These are phyloP conservation scores for Claviceps sp. DNA, from an alignment of 2,329 filamentous ascomycete genomes.

Conservation along the genomic window DNA sequence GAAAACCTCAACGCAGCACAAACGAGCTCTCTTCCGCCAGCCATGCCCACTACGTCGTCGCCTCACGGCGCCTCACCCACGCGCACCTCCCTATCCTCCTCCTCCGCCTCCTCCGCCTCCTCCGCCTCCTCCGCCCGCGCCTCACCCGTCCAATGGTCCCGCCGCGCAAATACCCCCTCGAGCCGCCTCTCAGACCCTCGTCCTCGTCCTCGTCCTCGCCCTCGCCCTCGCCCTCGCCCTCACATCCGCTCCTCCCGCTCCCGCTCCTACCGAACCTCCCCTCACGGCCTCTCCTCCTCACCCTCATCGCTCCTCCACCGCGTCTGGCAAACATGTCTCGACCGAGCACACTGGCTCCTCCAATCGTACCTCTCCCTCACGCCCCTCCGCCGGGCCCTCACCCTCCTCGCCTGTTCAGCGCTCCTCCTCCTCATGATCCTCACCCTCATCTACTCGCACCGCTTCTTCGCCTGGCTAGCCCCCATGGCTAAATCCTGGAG, in stretches of 20 bases:
- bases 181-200: slow-evolving; percentile 26
- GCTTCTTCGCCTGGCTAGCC: slow-evolving; percentile 62
- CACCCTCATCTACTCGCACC: slow-evolving; percentile 64
- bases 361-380: slow-evolving; percentile 42
- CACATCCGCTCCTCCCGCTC: slow-evolving; percentile 11
- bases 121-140: background rate
- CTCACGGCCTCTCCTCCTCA: background rate
- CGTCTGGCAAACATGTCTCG: slow-evolving; percentile 17
- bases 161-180: background rate
- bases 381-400: slow-evolving; percentile 46
- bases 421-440: slow-evolving; percentile 46
- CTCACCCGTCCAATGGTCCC: slow-evolving; percentile 8
- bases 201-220: background rate
- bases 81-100: background rate
- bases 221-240: background rate
- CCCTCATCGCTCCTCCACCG: slow-evolving; percentile 25
- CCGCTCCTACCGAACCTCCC: background rate
- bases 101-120: background rate
- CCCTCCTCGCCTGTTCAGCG: slow-evolving; percentile 35
- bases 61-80: background rate
- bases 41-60: background rate
- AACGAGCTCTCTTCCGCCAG: background rate
- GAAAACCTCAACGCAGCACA: too few species aligned
- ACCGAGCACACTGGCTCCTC: slow-evolving; percentile 28
- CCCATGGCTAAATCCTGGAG: slow-evolving; percentile 69